These are phyloP conservation scores for Silene coronaria DNA, from an alignment of 179 eudicot genomes.

Conservation along the genomic window DNA sequence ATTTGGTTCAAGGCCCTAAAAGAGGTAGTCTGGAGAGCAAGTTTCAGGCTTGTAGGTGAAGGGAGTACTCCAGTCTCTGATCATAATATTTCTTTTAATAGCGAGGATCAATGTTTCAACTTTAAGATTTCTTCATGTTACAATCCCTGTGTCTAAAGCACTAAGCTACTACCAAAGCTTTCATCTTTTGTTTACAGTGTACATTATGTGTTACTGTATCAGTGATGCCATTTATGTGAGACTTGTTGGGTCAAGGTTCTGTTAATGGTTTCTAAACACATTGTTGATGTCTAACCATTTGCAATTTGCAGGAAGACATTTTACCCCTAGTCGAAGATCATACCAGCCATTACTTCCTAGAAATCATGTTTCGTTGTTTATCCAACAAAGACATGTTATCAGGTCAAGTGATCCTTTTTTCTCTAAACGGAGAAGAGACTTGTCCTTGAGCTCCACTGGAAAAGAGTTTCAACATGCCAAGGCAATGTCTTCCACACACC, in stretches of 20 bases:
- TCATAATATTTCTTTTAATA: neutral
- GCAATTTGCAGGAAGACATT: slow-evolving; percentile 35
- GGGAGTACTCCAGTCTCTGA: neutral
- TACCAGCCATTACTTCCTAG: slow-evolving; percentile 23
- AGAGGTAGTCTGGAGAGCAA: neutral
- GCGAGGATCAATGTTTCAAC: neutral
- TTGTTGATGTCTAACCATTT: neutral
- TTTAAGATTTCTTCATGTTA: neutral
- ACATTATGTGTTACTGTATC: neutral
- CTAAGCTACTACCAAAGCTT: neutral
- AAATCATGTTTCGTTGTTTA: slow-evolving; percentile 25
- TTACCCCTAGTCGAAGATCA: slow-evolving; percentile 18
- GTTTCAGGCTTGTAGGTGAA: neutral
- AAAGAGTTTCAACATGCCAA: slow-evolving; percentile 28
- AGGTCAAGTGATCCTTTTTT: slow-evolving; percentile 27
- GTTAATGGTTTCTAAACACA: neutral
- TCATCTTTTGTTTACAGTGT: neutral
- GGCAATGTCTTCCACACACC: slow-evolving; percentile 41
- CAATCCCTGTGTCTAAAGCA: neutral
- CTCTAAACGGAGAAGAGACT: slow-evolving; percentile 27
- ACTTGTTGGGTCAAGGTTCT: neutral
- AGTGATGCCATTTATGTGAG: neutral
- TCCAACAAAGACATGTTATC: slow-evolving; percentile 24
- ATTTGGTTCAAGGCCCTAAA: neutral
- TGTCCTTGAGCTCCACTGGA: slow-evolving; percentile 17